Percentiles rank a stretch among this genome's conserved stretches.
Conservation (phyloP, 805 yeast genomes). For the Zygosaccharomyces lentus region DNA sequence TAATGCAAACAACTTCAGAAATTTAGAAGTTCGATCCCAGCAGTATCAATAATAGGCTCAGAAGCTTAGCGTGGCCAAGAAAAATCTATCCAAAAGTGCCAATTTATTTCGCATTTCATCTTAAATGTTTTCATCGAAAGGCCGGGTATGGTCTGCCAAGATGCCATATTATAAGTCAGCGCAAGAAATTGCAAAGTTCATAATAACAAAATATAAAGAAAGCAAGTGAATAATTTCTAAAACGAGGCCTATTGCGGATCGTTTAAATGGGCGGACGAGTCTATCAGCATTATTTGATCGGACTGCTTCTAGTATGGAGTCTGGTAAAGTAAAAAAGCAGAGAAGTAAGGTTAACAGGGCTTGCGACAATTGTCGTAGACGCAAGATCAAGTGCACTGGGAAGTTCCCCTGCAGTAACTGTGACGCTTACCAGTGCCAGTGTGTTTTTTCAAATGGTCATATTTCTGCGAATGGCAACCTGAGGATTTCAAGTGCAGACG, state of each 20-base stretch:
- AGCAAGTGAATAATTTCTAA: too few relatives aligned
- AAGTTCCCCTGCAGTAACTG: conserved; percentile 32
- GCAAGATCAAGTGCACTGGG: conserved; percentile 36
- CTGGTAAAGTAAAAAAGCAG: conserved; percentile 11
- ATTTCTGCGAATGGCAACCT: neutral
- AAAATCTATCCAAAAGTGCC: too few relatives aligned
- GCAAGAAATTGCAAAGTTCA: too few relatives aligned
- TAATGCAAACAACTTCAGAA: too few relatives aligned
- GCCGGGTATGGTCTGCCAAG: too few relatives aligned
- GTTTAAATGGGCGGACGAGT: neutral
- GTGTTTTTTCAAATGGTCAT: conserved; percentile 17
- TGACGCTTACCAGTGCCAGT: conserved; percentile 30
- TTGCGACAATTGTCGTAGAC: conserved; percentile 34
- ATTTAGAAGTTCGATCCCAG: too few relatives aligned
- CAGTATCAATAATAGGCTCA: too few relatives aligned
- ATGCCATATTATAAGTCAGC: too few relatives aligned
- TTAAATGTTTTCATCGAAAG: too few relatives aligned
- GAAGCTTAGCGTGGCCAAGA: too few relatives aligned
- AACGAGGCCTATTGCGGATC: neutral
- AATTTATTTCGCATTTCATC: too few relatives aligned
- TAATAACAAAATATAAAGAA: too few relatives aligned
- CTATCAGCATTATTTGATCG: neutral
- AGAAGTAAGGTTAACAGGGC: conserved; percentile 26
- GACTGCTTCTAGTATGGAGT: neutral
- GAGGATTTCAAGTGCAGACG: neutral